Conservation (phyloP, 2,329 filamentous ascomycete species). For the Lasiodiplodia sp. region DNA sequence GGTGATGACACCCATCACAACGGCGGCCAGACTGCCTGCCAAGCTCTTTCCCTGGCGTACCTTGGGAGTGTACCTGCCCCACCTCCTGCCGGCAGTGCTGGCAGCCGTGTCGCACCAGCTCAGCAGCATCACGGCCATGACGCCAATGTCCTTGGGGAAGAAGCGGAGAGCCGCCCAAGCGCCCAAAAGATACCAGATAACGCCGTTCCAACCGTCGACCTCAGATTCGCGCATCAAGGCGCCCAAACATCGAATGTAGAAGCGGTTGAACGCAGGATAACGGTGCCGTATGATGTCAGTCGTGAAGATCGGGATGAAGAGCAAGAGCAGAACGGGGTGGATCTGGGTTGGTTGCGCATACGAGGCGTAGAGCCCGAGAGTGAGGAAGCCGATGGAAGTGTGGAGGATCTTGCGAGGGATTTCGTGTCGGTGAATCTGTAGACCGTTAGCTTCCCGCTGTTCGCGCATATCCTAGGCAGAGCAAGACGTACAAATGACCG, state of each 20-base stretch:
- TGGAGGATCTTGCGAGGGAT: slow-evolving; percentile 89
- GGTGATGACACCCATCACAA: slow-evolving; percentile 80
- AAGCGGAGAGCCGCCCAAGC: slow-evolving; percentile 85
- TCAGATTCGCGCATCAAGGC: slow-evolving; percentile 97
- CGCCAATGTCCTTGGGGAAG: slow-evolving; percentile 91
- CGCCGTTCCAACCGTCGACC: slow-evolving; percentile 92
- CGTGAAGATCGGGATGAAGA: slow-evolving; percentile 82
- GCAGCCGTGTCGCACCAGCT: slow-evolving; percentile 99
- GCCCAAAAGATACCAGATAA: slow-evolving; percentile 94
- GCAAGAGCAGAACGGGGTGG: slow-evolving; percentile 81
- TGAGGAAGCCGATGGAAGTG: slow-evolving; percentile 95
- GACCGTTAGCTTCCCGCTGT: slow-evolving; percentile 33
- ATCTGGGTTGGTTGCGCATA: slow-evolving; percentile 80
- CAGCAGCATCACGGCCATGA: slow-evolving; percentile 86
- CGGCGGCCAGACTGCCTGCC: slow-evolving; percentile 86
- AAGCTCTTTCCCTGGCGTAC: slow-evolving; percentile 89
- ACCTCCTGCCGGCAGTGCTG: slow-evolving; percentile 89
- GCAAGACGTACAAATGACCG: slow-evolving; percentile 72
- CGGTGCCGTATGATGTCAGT: slow-evolving; percentile 85
- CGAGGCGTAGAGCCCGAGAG: slow-evolving; percentile 81
- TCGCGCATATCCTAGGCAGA: neutral
- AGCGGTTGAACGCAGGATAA: slow-evolving; percentile 79
- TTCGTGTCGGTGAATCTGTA: slow-evolving; percentile 84
- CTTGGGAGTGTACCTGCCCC: slow-evolving; percentile 85
- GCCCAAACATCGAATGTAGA: slow-evolving; percentile 85